Evolutionary conservation across 176 grass and related monocot genomes (phyloP).

Genomic region (Urochloa ruziziensis): DNA sequence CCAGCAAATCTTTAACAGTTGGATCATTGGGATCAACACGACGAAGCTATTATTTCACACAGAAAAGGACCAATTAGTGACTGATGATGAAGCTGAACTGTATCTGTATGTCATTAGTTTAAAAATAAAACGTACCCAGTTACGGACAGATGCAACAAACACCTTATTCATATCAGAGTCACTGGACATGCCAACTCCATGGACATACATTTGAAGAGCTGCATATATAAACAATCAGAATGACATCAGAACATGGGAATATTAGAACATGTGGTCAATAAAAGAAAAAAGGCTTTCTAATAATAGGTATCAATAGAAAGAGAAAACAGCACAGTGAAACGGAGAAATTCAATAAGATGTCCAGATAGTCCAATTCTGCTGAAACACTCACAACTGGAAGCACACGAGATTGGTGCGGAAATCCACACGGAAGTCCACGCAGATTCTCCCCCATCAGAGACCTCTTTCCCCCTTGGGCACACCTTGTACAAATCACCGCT

Average conservation of each 20-base stretch:
- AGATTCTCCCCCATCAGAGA: neutral
- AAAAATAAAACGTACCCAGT: conserved; percentile 52
- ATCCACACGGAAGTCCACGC: neutral
- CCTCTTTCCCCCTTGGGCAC: neutral
- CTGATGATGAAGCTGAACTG: neutral
- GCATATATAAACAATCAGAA: conserved; percentile 7
- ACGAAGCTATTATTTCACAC: conserved; percentile 62
- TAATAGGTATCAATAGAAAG: neutral
- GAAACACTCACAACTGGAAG: too few relatives aligned
- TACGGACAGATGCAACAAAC: conserved; percentile 93
- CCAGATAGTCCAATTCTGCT: too few relatives aligned
- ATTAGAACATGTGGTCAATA: neutral
- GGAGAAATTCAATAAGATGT: neutral
- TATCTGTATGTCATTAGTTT: neutral
- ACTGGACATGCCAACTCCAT: conserved; percentile 47
- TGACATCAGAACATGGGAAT: too few relatives aligned
- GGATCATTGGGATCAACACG: conserved; percentile 98
- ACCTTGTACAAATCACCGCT: neutral
- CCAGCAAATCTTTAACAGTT: conserved; percentile 88
- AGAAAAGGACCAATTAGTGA: neutral
- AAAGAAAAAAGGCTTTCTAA: too few relatives aligned
- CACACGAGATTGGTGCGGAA: too few relatives aligned
- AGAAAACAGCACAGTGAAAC: neutral
- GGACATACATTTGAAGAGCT: conserved; percentile 99
- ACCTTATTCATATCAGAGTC: conserved; percentile 90